These are phyloP conservation scores for Colletotrichum acutatum DNA, from an alignment of 2,329 filamentous ascomycete genomes.

Conservation along the genomic window DNA sequence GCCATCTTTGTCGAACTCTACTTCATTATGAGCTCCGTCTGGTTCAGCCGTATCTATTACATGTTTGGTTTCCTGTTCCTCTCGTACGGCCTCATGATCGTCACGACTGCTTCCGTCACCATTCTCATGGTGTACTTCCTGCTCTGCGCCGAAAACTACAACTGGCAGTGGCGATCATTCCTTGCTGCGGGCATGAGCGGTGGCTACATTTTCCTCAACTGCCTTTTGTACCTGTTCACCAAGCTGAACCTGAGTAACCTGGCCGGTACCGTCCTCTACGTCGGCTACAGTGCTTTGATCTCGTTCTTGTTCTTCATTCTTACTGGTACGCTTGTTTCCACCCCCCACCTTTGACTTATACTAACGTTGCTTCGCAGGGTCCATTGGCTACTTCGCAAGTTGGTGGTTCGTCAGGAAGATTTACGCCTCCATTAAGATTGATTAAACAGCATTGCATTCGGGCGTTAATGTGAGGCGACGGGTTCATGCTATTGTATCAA, in stretches of 20 bases:
- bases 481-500: conserved; percentile 24
- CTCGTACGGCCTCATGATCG: conserved; percentile 96
- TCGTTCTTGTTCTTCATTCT: conserved; percentile 93
- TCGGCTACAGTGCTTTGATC: conserved; percentile 91
- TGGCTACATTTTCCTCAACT: conserved; percentile 91
- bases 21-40: conserved; percentile 99
- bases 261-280: conserved; percentile 88
- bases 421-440: conserved; percentile 98
- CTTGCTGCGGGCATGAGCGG: conserved; percentile 90
- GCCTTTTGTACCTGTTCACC: conserved; percentile 89
- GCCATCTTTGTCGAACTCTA: conserved; percentile 99
- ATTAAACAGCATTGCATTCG: conserved; percentile 60
- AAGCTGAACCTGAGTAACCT: conserved; percentile 87
- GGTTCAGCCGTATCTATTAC: conserved; percentile 99
- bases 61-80: conserved; percentile 99
- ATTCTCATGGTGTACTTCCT: conserved; percentile 96
- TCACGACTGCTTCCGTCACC: conserved; percentile 92
- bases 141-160: conserved; percentile 95
- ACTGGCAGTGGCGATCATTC: conserved; percentile 99
- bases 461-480: conserved; percentile 9
- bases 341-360: not conserved
- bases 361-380: conserved; percentile 65
- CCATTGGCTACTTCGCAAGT: conserved; percentile 94
- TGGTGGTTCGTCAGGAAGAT: conserved; percentile 96
- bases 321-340: conserved; percentile 78